A percentile compares a stretch with the other conserved stretches of the same genome.
These are phyloP conservation scores for Pholiota conissans DNA, from an alignment of 768 basidiomycete species.

Conservation along the genomic window DNA sequence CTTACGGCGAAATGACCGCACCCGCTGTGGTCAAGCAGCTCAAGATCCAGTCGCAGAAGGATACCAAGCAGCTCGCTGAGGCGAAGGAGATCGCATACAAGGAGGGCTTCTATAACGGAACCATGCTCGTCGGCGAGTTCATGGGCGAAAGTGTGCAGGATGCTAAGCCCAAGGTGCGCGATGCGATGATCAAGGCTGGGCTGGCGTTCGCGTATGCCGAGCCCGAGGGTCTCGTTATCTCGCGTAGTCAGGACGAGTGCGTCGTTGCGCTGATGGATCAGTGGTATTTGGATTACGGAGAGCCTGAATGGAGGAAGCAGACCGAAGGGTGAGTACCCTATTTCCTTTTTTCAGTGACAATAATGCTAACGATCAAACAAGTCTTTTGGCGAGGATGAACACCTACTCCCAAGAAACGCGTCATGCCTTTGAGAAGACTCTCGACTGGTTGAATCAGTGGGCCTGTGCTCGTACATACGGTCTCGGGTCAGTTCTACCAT, in stretches of 20 bases:
- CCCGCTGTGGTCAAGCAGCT: slow-evolving; percentile 80
- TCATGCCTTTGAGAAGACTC: slow-evolving; percentile 85
- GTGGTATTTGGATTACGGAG: slow-evolving; percentile 99
- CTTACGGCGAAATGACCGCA: slow-evolving; percentile 92
- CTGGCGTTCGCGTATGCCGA: slow-evolving; percentile 92
- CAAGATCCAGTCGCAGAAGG: slow-evolving; percentile 95
- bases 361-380: slow-evolving; percentile 34
- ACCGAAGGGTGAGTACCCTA: slow-evolving; percentile 67
- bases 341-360: not conserved
- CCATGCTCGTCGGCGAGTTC: slow-evolving; percentile 89
- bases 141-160: slow-evolving; percentile 89
- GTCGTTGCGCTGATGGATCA: slow-evolving; percentile 98
- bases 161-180: slow-evolving; percentile 87
- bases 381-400: slow-evolving; percentile 83
- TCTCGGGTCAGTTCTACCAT: slow-evolving; percentile 93
- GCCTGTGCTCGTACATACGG: slow-evolving; percentile 99
- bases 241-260: slow-evolving; percentile 94
- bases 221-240: slow-evolving; percentile 89
- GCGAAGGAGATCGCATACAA: slow-evolving; percentile 99
- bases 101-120: slow-evolving; percentile 96
- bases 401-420: slow-evolving; percentile 91
- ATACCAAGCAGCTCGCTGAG: slow-evolving; percentile 88
- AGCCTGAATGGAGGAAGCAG: slow-evolving; percentile 82
- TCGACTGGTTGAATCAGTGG: slow-evolving; percentile 98
- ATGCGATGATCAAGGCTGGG: slow-evolving; percentile 74